These are phyloP conservation scores for Scolecobasidium constrictum DNA, from an alignment of 2,329 filamentous ascomycete species.

Conservation along the genomic window DNA sequence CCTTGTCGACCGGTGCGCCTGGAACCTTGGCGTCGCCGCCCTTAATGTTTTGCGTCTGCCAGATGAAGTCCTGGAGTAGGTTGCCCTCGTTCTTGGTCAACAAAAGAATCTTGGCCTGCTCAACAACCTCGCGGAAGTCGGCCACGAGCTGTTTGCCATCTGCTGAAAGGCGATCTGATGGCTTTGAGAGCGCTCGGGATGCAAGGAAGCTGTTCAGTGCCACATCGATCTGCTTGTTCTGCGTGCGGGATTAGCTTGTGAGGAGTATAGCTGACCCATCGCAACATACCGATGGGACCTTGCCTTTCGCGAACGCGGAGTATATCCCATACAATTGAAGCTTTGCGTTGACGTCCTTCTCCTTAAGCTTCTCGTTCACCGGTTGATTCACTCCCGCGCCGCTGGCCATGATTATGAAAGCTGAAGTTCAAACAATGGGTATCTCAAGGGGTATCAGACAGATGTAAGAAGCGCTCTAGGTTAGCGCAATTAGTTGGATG, in stretches of 20 bases:
- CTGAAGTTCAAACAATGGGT: too few relatives aligned
- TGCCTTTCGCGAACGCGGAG: conserved; percentile 75
- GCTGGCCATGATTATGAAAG: conserved; percentile 5
- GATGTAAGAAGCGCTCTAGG: too few relatives aligned
- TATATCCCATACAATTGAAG: conserved; percentile 90
- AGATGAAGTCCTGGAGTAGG: conserved; percentile 92
- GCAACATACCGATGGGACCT: conserved; percentile 69
- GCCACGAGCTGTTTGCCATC: conserved; percentile 72
- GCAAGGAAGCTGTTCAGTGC: conserved; percentile 80
- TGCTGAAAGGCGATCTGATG: conserved; percentile 64
- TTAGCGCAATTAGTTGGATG: too few relatives aligned
- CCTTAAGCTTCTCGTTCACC: conserved; percentile 63
- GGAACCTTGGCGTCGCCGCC: conserved; percentile 51
- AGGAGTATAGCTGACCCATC: conserved; percentile 13
- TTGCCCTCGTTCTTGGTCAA: conserved; percentile 94
- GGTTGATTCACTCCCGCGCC: conserved; percentile 59
- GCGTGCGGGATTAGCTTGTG: conserved; percentile 8
- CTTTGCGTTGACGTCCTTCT: conserved; percentile 82
- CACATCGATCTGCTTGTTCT: conserved; percentile 94
- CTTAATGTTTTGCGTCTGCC: conserved; percentile 72
- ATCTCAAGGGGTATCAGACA: too few relatives aligned
- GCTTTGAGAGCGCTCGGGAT: conserved; percentile 57
- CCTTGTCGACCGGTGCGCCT: conserved; percentile 60
- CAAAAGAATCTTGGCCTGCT: conserved; percentile 72
- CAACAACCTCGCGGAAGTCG: conserved; percentile 70